Percentiles rank a stretch among this genome's conserved stretches.
Evolutionary conservation across 768 basidiomycete species (phyloP).

Genomic region (Suillus variegatus): DNA sequence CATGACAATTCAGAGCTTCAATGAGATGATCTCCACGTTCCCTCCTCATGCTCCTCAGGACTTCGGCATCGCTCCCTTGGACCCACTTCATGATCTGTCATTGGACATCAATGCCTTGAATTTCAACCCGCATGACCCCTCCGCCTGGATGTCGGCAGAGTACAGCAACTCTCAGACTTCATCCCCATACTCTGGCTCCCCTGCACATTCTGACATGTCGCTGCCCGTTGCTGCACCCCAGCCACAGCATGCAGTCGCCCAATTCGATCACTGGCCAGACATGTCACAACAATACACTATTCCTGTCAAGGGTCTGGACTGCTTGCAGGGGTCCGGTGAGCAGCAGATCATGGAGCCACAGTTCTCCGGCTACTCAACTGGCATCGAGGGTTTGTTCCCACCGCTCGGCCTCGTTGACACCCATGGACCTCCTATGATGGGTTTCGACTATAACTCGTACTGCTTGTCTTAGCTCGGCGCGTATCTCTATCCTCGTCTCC

Average conservation of each 20-base stretch:
- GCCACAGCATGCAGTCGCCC: constrained; percentile 18
- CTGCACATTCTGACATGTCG: constrained; percentile 31
- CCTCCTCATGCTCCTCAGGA: constrained; percentile 21
- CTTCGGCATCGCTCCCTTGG: constrained; percentile 27
- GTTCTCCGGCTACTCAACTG: constrained; percentile 5
- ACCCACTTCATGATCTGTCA: constrained; percentile 22
- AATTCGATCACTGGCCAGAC: constrained; percentile 26
- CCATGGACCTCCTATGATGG: constrained; percentile 1
- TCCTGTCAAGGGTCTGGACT: not conserved
- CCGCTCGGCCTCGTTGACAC: not conserved
- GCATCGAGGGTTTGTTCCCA: constrained; percentile 9
- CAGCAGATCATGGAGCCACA: constrained; percentile 1
- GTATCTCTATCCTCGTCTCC: not conserved
- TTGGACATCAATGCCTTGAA: constrained; percentile 9
- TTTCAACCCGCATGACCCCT: constrained; percentile 12
- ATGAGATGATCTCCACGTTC: constrained; percentile 26
- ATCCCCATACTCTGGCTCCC: constrained; percentile 46
- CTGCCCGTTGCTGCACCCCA: constrained; percentile 31
- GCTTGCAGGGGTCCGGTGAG: not conserved
- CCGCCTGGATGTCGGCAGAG: constrained; percentile 18
- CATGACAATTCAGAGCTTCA: constrained; percentile 18
- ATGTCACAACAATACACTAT: not conserved
- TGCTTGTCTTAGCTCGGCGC: not conserved
- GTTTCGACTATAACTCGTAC: constrained; percentile 5
- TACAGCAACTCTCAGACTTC: constrained; percentile 29